Evolutionary conservation across 371 early-diverging fungal species (phyloP).

Genomic region (Lichtheimia corymbifera): DNA sequence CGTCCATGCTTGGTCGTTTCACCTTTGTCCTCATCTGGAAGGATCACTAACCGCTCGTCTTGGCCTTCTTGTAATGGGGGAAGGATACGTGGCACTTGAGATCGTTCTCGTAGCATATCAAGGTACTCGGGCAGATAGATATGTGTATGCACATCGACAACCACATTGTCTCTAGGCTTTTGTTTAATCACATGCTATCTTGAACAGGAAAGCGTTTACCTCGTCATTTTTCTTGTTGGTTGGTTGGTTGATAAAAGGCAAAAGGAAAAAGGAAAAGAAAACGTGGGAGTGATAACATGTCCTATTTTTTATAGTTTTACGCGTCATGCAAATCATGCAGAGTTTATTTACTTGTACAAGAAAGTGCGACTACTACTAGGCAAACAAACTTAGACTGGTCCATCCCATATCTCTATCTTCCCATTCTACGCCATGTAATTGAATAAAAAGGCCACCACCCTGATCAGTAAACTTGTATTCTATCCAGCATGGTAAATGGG

Average conservation of each 20-base stretch:
- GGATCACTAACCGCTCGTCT: slow-evolving; percentile 23
- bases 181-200: neutral
- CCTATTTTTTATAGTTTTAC: neutral
- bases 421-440: slow-evolving; percentile 52
- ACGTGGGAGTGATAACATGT: slow-evolving; percentile 1
- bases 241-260: neutral
- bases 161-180: neutral
- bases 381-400: slow-evolving; percentile 20
- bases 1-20: slow-evolving; percentile 20
- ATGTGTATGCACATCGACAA: slow-evolving; percentile 26
- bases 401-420: slow-evolving; percentile 56
- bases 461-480: slow-evolving; percentile 41
- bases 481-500: slow-evolving; percentile 49
- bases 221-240: slow-evolving; percentile 9
- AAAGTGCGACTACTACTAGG: too few species aligned
- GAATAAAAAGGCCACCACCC: slow-evolving; percentile 36
- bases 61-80: slow-evolving; percentile 17
- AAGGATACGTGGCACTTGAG: slow-evolving; percentile 15
- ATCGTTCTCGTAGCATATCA: slow-evolving; percentile 19
- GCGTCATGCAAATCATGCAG: slow-evolving; percentile 4
- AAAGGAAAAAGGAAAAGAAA: neutral
- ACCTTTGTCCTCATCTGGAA: slow-evolving; percentile 23
- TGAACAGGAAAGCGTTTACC: neutral
- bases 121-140: slow-evolving; percentile 24
- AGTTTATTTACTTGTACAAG: too few species aligned